Conservation (phyloP, 2,329 filamentous ascomycete species). For the Cordyceps fumosorosea region DNA sequence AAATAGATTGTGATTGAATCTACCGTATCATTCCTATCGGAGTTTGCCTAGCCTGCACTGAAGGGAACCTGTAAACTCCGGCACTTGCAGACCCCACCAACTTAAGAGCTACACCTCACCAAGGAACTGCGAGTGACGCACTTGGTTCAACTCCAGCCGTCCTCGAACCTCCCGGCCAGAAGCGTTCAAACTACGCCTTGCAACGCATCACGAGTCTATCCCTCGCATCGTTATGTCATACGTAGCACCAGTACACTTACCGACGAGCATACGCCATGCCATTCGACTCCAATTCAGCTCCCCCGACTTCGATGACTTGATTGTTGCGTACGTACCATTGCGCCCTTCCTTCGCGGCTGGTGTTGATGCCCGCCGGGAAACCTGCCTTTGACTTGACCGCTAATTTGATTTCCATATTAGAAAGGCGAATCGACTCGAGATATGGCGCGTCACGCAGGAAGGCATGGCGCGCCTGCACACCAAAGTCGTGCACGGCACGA, state of each 20-base stretch:
- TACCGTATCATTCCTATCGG: background rate
- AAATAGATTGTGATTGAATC: background rate
- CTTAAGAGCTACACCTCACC: background rate
- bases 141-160: background rate
- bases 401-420: conserved; percentile 37
- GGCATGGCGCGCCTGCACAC: conserved; percentile 60
- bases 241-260: conserved; percentile 84
- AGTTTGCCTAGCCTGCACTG: background rate
- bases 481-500: conserved; percentile 73
- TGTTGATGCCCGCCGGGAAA: no score
- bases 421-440: conserved; percentile 78
- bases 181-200: background rate
- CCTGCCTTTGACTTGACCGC: conserved; percentile 12
- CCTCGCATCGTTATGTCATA: conserved; percentile 67
- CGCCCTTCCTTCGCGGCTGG: background rate
- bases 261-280: conserved; percentile 87
- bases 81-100: background rate
- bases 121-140: background rate
- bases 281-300: conserved; percentile 71
- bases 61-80: background rate
- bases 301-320: conserved; percentile 69
- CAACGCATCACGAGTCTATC: background rate
- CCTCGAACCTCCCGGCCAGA: background rate
- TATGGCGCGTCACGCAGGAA: conserved; percentile 65
- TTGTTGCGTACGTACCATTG: conserved; percentile 66